phyloP scores from a whole-genome alignment of 2,329 filamentous ascomycete species.

The Triangularia verruculosa region DNA sequence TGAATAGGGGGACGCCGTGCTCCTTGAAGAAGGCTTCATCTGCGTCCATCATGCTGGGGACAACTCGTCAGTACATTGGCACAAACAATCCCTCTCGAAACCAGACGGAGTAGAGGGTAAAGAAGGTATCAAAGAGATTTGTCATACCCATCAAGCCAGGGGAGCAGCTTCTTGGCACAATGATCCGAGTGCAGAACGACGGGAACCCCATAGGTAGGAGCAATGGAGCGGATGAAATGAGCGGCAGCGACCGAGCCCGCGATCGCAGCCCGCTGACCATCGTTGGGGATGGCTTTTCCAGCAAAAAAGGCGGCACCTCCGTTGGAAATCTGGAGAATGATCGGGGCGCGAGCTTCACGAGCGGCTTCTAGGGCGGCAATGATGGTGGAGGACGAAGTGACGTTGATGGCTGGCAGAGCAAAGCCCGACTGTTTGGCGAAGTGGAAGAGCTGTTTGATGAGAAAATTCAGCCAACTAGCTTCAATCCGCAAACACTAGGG shows the following conservation, averaged over 20 bases:
- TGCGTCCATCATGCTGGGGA: slow-evolving; percentile 58
- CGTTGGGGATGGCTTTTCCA: slow-evolving; percentile 82
- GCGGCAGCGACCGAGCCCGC: slow-evolving; percentile 84
- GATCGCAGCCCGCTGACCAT: slow-evolving; percentile 69
- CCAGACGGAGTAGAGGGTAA: too few species aligned
- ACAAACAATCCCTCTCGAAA: too few species aligned
- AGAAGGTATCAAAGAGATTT: too few species aligned
- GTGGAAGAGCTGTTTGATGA: slow-evolving; percentile 65
- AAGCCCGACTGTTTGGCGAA: slow-evolving; percentile 85
- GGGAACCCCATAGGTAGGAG: slow-evolving; percentile 83
- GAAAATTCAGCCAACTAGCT: not conserved
- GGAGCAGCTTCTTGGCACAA: slow-evolving; percentile 98
- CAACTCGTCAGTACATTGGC: too few species aligned
- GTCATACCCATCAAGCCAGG: slow-evolving; percentile 89
- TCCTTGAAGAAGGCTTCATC: slow-evolving; percentile 95
- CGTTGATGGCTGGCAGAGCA: slow-evolving; percentile 88
- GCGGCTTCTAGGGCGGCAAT: slow-evolving; percentile 92
- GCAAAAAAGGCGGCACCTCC: slow-evolving; percentile 92
- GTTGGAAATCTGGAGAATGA: slow-evolving; percentile 78
- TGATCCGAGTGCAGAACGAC: slow-evolving; percentile 76
- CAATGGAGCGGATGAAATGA: slow-evolving; percentile 87
- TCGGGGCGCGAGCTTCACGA: slow-evolving; percentile 80
- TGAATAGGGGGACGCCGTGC: slow-evolving; percentile 89
- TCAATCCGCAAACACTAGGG: slow-evolving; percentile 78
- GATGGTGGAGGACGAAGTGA: slow-evolving; percentile 78